A percentile compares a stretch with the other conserved stretches of the same genome.
Evolutionary conservation across 306 rosid species (phyloP).

Genomic region (Morella rubra): DNA sequence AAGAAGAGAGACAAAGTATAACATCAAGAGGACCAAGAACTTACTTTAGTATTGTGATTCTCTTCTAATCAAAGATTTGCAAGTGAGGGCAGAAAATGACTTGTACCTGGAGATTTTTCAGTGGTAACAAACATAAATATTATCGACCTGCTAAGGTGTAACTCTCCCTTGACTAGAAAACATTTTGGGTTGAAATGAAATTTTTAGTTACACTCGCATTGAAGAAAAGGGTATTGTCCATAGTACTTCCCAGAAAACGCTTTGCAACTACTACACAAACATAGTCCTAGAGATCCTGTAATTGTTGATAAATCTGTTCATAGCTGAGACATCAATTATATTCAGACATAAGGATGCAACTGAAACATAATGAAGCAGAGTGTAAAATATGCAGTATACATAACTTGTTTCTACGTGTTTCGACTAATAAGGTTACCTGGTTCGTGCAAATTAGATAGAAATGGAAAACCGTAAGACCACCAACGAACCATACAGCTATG

Average conservation of each 20-base stretch:
- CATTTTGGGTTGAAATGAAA: background rate
- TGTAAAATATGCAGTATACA: background rate
- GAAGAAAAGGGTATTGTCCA: background rate
- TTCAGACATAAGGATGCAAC: background rate
- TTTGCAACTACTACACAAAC: background rate
- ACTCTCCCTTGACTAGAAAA: background rate
- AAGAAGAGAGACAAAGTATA: no score
- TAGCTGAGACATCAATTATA: background rate
- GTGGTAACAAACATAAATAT: background rate
- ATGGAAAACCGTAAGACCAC: constrained; percentile 93
- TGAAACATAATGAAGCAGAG: background rate
- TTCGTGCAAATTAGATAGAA: constrained; percentile 77
- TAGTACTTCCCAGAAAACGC: background rate
- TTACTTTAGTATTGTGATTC: no score
- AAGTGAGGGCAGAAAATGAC: background rate
- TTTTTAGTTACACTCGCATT: background rate
- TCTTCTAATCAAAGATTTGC: background rate
- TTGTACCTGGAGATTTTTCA: background rate
- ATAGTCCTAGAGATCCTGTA: background rate
- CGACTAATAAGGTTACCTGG: constrained; percentile 60
- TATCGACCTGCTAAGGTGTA: no score
- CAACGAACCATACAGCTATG: constrained; percentile 88
- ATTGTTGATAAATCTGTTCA: background rate
- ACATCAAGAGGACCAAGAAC: no score
- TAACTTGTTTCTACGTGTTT: background rate